These are phyloP conservation scores for Aegilops sharonensis DNA, from an alignment of 176 grass and related monocot species.

Conservation along the genomic window DNA sequence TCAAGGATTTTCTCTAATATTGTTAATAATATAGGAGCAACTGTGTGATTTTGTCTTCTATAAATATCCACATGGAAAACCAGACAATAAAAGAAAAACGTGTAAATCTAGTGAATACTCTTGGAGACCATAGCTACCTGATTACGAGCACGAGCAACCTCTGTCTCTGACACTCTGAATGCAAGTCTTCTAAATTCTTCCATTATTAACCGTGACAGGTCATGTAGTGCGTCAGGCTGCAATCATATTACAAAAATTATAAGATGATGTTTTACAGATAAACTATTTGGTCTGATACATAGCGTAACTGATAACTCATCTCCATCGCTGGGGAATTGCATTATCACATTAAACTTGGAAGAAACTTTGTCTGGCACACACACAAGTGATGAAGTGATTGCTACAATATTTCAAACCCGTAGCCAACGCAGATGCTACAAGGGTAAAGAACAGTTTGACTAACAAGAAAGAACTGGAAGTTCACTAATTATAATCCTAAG, in stretches of 20 bases:
- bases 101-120: conserved; percentile 9
- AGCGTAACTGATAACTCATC: conserved; percentile 6
- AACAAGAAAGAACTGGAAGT: neutral
- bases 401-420: conserved; percentile 7
- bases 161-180: conserved; percentile 70
- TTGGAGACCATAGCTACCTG: conserved; percentile 55
- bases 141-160: conserved; percentile 76
- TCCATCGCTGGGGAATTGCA: conserved; percentile 12
- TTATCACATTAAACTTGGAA: neutral
- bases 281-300: conserved; percentile 17
- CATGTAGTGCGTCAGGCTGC: conserved; percentile 63
- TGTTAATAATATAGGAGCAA: neutral
- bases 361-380: neutral
- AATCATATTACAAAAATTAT: conserved; percentile 33
- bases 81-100: neutral
- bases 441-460: neutral
- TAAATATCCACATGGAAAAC: conserved; percentile 8
- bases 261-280: conserved; percentile 29
- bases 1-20: neutral
- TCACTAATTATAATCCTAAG: neutral
- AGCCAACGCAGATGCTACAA: neutral
- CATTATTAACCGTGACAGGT: conserved; percentile 82
- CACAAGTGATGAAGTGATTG: conserved; percentile 23
- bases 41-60: conserved; percentile 13
- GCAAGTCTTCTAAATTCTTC: conserved; percentile 86